phyloP scores from a whole-genome alignment of 805 yeast genomes.

The Ogataea saltuana region DNA sequence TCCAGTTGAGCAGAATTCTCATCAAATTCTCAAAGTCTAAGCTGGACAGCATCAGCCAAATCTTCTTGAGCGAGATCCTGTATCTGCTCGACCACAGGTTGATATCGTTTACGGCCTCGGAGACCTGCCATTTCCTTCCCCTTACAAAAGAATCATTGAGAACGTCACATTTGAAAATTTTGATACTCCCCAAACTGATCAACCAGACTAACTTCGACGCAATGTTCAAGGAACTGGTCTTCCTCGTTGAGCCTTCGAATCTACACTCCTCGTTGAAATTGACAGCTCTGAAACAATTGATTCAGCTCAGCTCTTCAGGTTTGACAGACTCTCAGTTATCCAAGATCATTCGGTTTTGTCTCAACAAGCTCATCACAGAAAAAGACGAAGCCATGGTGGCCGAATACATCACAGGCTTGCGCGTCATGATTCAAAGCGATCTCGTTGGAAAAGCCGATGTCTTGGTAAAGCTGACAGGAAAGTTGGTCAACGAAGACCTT shows the following conservation, averaged over 20 bases:
- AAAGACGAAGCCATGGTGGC: slow-evolving; percentile 42
- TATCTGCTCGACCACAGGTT: slow-evolving; percentile 34
- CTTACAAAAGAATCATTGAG: slow-evolving; percentile 52
- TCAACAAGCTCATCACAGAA: slow-evolving; percentile 36
- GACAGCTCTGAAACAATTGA: slow-evolving; percentile 59
- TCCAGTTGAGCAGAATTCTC: slow-evolving; percentile 52
- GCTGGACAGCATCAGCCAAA: slow-evolving; percentile 11
- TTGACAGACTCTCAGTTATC: slow-evolving; percentile 48
- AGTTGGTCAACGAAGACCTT: slow-evolving; percentile 23
- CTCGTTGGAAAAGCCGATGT: slow-evolving; percentile 55
- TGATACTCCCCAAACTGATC: slow-evolving; percentile 59
- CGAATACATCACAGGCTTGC: slow-evolving; percentile 70
- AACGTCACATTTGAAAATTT: slow-evolving; percentile 54
- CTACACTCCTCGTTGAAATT: slow-evolving; percentile 29
- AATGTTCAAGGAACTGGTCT: slow-evolving; percentile 64
- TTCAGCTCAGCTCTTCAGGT: slow-evolving; percentile 25
- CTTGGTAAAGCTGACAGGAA: slow-evolving; percentile 48
- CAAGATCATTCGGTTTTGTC: slow-evolving; percentile 66
- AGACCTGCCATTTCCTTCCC: slow-evolving; percentile 52
- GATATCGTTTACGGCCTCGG: slow-evolving; percentile 38
- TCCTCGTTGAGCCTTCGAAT: slow-evolving; percentile 42
- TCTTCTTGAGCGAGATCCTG: slow-evolving; percentile 21
- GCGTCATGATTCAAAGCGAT: slow-evolving; percentile 68
- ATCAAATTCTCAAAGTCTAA: slow-evolving; percentile 30
- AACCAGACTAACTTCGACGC: slow-evolving; percentile 50